phyloP scores from a whole-genome alignment of 306 rosid genomes.

The Amphicarpaea edgeworthii region DNA sequence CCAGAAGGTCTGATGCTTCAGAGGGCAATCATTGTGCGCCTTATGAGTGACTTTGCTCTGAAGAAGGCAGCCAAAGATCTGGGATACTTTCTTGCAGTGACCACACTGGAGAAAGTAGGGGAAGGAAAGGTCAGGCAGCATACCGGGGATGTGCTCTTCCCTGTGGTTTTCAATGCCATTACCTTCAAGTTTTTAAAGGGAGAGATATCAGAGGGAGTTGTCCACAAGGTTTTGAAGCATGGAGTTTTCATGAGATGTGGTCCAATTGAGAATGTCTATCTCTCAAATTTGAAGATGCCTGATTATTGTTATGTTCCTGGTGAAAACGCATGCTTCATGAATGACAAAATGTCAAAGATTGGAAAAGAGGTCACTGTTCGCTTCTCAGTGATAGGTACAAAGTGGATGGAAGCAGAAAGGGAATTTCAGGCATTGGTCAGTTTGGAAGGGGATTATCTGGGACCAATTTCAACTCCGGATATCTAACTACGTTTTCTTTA shows the following conservation, averaged over 20 bases:
- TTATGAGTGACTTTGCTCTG: constrained; percentile 68
- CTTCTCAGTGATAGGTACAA: constrained; percentile 78
- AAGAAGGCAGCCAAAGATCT: constrained; percentile 80
- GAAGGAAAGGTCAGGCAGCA: constrained; percentile 85
- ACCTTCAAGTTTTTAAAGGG: constrained; percentile 85
- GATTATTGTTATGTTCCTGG: constrained; percentile 72
- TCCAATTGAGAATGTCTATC: constrained; percentile 75
- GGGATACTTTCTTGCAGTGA: constrained; percentile 79
- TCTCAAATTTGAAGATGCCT: constrained; percentile 76
- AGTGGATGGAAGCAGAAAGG: constrained; percentile 92
- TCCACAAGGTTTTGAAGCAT: constrained; percentile 83
- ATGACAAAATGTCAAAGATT: constrained; percentile 65
- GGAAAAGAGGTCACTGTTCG: constrained; percentile 70
- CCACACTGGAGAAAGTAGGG: constrained; percentile 72
- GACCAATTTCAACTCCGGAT: constrained; percentile 61
- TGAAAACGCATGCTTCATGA: constrained; percentile 76
- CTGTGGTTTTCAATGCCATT: constrained; percentile 68
- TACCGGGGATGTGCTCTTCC: constrained; percentile 86
- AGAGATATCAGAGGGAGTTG: constrained; percentile 79
- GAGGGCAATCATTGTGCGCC: constrained; percentile 62
- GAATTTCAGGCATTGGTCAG: constrained; percentile 92
- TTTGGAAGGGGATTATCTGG: constrained; percentile 84
- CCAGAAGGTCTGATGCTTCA: constrained; percentile 75
- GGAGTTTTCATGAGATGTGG: constrained; percentile 90
- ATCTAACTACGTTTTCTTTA: constrained; percentile 20